These are phyloP conservation scores for Diatrype stigma DNA, from an alignment of 2,329 filamentous ascomycete species.

Conservation along the genomic window DNA sequence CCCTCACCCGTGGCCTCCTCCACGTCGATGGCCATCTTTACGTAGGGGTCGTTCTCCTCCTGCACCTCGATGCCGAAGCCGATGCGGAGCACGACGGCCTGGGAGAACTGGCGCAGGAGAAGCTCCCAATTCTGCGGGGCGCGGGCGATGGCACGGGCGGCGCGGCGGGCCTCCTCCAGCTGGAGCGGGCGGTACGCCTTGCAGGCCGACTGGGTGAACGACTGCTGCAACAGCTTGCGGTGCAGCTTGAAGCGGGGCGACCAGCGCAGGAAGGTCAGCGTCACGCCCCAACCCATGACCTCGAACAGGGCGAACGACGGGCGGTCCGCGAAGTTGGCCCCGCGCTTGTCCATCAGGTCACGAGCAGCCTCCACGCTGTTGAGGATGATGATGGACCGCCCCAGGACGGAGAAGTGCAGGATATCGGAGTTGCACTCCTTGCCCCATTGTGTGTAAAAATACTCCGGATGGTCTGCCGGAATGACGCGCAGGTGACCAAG, in stretches of 20 bases:
- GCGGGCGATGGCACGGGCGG: constrained; percentile 4
- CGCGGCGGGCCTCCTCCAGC: constrained; percentile 12
- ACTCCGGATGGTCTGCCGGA: constrained; percentile 11
- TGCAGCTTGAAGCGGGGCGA: constrained; percentile 40
- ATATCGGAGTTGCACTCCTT: constrained; percentile 19
- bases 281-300: constrained; percentile 42
- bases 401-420: constrained; percentile 25
- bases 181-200: constrained; percentile 23
- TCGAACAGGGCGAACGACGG: constrained; percentile 37
- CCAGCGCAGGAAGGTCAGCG: constrained; percentile 41
- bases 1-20: constrained; percentile 12
- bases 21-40: constrained; percentile 9
- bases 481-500: constrained; percentile 18
- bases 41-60: constrained; percentile 10
- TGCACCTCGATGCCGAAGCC: constrained; percentile 11
- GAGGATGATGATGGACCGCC: constrained; percentile 37
- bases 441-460: constrained; percentile 8
- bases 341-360: constrained; percentile 42
- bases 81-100: constrained; percentile 9
- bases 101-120: constrained; percentile 9
- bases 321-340: constrained; percentile 40
- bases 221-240: constrained; percentile 38
- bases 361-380: constrained; percentile 38
- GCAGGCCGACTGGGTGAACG: constrained; percentile 37
- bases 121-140: constrained; percentile 7